Base-by-base conservation (phyloP, 495 filamentous ascomycete genomes). In the Annulohypoxylon maeteangense region DNA sequence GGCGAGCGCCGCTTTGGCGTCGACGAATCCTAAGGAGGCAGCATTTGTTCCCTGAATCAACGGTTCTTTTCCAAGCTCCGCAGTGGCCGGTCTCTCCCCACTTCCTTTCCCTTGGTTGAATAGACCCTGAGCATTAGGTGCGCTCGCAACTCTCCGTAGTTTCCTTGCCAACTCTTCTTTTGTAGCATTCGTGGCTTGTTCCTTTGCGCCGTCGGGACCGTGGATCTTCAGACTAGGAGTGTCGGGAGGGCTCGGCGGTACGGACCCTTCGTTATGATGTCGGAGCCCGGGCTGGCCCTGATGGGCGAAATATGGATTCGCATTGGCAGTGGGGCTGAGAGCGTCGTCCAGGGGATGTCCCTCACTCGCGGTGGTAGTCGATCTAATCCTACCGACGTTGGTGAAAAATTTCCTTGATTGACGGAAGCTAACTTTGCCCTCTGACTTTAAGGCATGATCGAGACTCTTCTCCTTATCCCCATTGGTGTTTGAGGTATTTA, bases 301-400 rank as follows among this genome's bases (percentile, higher is more conserved):
- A 78, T 98, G 96, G 53, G 90, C 91, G 79, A 99, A 99, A 76
- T 99, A 99, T 3, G 95, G 95, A 76, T 99, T 99, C 29, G 94
- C 96, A 69, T 94, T 90, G 14, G 95, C 96, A 16, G 93, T 98
- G 22, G 96, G 95, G 67, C 93, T 97, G 62, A 97, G 85, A 71
- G 87, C 85, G 78, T 97, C 93, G 74, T 97, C 95, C 44, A 97
- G 85, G 40, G 89, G 88, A 76, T 98, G 93, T 70, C 95, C 93
- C 78, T 98, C 95, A 79, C 94, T 97, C 47, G 94, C 94, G 23
- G 95, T 93, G 10, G 95, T 98, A 42, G 90, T 89, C 38, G 94
- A 97, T 74, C 88, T 82, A 74, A 87, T 91, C 71, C 94, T 89
- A 78, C 89, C 90, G 74, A 93, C 88, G 50, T 91, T 90, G 70